phyloP scores from a whole-genome alignment of 768 basidiomycete species.

The Rhizopogon salebrosus region DNA sequence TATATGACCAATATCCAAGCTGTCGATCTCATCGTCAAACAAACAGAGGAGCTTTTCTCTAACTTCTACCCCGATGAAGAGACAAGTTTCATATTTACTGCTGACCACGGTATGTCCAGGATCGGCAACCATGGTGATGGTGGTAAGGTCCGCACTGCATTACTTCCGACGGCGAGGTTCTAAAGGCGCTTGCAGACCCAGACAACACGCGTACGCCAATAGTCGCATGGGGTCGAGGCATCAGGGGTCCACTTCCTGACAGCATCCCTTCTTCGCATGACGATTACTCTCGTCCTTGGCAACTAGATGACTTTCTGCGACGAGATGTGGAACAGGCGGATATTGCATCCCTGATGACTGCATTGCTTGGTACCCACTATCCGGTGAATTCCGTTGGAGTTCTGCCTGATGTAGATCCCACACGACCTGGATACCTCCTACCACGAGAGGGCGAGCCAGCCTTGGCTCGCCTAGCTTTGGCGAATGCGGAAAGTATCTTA shows the following conservation, averaged over 20 bases:
- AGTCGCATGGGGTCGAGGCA: conserved; percentile 76
- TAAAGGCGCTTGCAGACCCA: conserved; percentile 50
- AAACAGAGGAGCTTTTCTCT: conserved; percentile 55
- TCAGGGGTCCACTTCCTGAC: conserved; percentile 65
- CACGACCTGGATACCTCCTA: conserved; percentile 52
- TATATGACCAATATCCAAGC: conserved; percentile 82
- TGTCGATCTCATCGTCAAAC: conserved; percentile 68
- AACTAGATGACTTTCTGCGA: conserved; percentile 50
- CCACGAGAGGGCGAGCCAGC: conserved; percentile 40
- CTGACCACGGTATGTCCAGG: conserved; percentile 87
- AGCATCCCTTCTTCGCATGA: conserved; percentile 58
- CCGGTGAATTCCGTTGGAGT: conserved; percentile 83
- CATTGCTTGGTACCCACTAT: conserved; percentile 66
- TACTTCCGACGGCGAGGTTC: background rate
- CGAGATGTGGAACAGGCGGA: conserved; percentile 84
- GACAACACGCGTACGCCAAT: conserved; percentile 86
- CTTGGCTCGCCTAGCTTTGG: conserved; percentile 49
- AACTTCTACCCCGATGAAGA: conserved; percentile 65
- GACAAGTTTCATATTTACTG: conserved; percentile 76
- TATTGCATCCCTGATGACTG: conserved; percentile 71
- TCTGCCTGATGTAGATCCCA: conserved; percentile 67
- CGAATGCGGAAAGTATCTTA: conserved; percentile 66
- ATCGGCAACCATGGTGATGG: conserved; percentile 91
- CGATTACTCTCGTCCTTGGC: conserved; percentile 62
- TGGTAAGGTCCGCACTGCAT: conserved; percentile 37